These are phyloP conservation scores for Cladochytrium replicatum DNA, from an alignment of 192 early-diverging fungal genomes.

Conservation along the genomic window DNA sequence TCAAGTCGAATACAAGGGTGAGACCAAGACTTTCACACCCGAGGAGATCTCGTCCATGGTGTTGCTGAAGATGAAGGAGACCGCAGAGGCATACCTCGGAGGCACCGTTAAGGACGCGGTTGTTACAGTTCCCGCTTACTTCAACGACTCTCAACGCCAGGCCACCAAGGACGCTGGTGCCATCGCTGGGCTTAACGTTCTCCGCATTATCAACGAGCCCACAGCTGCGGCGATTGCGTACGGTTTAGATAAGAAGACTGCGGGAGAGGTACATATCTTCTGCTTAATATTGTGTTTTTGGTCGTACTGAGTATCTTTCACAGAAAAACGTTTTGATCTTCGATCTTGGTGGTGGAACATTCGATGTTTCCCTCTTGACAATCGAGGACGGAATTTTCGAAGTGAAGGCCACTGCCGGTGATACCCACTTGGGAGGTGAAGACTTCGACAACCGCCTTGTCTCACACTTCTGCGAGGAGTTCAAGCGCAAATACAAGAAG, in stretches of 20 bases:
- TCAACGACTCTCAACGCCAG: slow-evolving; percentile 92
- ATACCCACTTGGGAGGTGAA: slow-evolving; percentile 93
- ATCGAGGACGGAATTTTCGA: slow-evolving; percentile 93
- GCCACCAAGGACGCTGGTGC: slow-evolving; percentile 93
- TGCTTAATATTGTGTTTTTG: slow-evolving; percentile 74
- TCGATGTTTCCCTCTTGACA: slow-evolving; percentile 91
- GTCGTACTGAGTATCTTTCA: slow-evolving; percentile 49
- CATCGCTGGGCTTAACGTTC: slow-evolving; percentile 84
- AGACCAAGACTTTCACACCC: slow-evolving; percentile 73
- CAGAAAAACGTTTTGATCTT: slow-evolving; percentile 81
- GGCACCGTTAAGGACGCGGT: slow-evolving; percentile 73
- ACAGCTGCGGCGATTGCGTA: slow-evolving; percentile 95
- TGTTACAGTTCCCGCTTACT: slow-evolving; percentile 87
- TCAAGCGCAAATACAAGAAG: slow-evolving; percentile 99
- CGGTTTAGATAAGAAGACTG: slow-evolving; percentile 80
- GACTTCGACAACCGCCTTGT: slow-evolving; percentile 99
- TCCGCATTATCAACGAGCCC: slow-evolving; percentile 95
- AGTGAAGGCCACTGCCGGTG: slow-evolving; percentile 89
- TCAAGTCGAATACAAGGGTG: slow-evolving; percentile 75
- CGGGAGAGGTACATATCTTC: slow-evolving; percentile 72
- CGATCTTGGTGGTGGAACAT: slow-evolving; percentile 86
- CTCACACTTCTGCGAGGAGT: slow-evolving; percentile 87
- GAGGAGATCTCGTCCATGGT: slow-evolving; percentile 91
- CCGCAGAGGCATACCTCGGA: slow-evolving; percentile 62
- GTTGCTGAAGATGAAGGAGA: slow-evolving; percentile 88